phyloP scores from a whole-genome alignment of 2,329 filamentous ascomycete genomes.

The Fusarium torreyae region DNA sequence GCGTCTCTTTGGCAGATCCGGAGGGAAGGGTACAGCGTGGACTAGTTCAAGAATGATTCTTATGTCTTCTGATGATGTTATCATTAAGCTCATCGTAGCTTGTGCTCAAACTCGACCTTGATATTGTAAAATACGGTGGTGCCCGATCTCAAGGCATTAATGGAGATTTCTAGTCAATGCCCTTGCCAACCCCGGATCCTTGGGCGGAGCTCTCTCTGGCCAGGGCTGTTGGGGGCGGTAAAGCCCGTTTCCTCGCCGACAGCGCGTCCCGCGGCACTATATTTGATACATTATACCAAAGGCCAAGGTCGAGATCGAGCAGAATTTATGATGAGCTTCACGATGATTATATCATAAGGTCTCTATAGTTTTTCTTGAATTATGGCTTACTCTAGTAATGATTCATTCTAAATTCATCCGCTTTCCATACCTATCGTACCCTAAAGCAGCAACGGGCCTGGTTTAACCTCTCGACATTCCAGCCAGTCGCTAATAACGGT shows the following conservation, averaged over 20 bases:
- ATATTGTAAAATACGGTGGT: neutral
- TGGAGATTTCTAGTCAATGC: neutral
- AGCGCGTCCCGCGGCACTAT: conserved; percentile 30
- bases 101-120: neutral
- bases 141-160: neutral
- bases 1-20: conserved; percentile 55
- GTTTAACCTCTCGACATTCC: too few species aligned
- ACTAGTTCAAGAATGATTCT: too few species aligned
- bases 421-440: too few species aligned
- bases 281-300: conserved; percentile 7
- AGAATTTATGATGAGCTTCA: neutral
- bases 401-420: too few species aligned
- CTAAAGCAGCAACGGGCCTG: too few species aligned
- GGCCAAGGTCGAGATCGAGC: neutral
- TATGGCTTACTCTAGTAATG: too few species aligned
- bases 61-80: neutral
- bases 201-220: conserved; percentile 1
- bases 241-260: conserved; percentile 44
- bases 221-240: conserved; percentile 19
- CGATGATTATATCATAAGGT: neutral
- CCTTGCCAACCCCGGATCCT: conserved; percentile 15
- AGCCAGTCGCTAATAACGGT: neutral
- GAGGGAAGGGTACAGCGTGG: conserved; percentile 37
- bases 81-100: neutral
- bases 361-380: too few species aligned